Evolutionary conservation across 257 asterid genomes (phyloP), one percentile per base, ranked within the genome.

Genomic region (Nicotiana noctiflora): DNA sequence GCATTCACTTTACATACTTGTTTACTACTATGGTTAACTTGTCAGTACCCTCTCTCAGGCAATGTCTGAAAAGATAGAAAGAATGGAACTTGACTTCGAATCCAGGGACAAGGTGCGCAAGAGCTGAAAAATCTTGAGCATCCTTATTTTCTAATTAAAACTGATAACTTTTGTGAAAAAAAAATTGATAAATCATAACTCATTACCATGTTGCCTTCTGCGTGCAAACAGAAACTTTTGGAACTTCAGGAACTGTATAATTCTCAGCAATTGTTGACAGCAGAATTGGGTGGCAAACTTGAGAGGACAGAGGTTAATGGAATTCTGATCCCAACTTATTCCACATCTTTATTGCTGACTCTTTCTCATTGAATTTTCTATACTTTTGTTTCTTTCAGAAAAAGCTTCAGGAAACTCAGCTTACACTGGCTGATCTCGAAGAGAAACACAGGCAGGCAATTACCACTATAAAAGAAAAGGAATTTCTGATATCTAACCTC

Each of bases 1-100:
- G 76, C 53, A 77, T 72, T 37, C 77, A 77, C 67, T 70, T 62
- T 62, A 77, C 37, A 49, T 49, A 53, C 62, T 64, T 37, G 15
- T 68, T 79, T 67, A 52, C 76, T 59, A 18, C 65, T 68, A 49
- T 37, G 44, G 17, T 74, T 57, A 77, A 80, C 82, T 21, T 70
- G 19, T 44, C 46, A n/a, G 27, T 49, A 37, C 25, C 34, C 57
- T 61, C 40, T 79, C 77, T 77, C 89, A 96, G 99, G 98, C 97
- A 59, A 96, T 96, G 98, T 80, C 98, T 5, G 98, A 96, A 85
- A 96, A 93, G 88, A 89, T 96, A 86, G 98, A 93, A 85, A 92
- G 92, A 17, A 91, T 96, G 99, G 99, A 96, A 82, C 96, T 94
- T 79, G 98, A 91, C 84, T 84, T 90, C 8, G 99, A 91, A 72